These are phyloP conservation scores for Spinellus fusiger DNA, from an alignment of 192 early-diverging fungal species.

Conservation along the genomic window DNA sequence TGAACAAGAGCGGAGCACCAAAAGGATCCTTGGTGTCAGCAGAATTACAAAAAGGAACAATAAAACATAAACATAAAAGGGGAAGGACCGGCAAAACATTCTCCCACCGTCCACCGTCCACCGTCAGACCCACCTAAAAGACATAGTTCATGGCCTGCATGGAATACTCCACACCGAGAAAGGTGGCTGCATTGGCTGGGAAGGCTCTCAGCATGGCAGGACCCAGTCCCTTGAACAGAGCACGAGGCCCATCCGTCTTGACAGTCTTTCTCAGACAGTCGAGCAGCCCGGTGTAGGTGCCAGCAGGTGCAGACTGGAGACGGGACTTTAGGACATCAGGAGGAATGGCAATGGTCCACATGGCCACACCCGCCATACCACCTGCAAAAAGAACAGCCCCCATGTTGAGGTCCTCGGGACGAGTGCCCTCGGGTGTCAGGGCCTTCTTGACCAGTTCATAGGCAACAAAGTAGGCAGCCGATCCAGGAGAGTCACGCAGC, in stretches of 20 bases:
- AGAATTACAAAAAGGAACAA: too few relatives aligned
- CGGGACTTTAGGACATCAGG: constrained; percentile 91
- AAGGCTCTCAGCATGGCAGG: constrained; percentile 87
- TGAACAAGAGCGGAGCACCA: too few relatives aligned
- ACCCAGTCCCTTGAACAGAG: constrained; percentile 83
- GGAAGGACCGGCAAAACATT: too few relatives aligned
- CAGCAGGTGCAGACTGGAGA: constrained; percentile 81
- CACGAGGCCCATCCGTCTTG: constrained; percentile 61
- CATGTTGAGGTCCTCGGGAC: constrained; percentile 69
- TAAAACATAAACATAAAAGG: too few relatives aligned
- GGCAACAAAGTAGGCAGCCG: constrained; percentile 88
- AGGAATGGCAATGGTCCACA: constrained; percentile 94
- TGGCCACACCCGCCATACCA: constrained; percentile 96
- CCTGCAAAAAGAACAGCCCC: constrained; percentile 89
- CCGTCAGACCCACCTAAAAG: constrained; percentile 22
- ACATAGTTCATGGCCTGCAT: constrained; percentile 43
- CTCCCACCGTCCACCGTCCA: neutral
- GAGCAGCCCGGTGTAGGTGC: constrained; percentile 72
- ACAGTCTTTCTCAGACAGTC: constrained; percentile 58
- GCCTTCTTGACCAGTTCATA: constrained; percentile 83
- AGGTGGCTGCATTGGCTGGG: constrained; percentile 77
- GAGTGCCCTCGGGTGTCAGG: constrained; percentile 58
- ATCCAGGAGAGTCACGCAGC: constrained; percentile 88
- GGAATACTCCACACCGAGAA: constrained; percentile 58
- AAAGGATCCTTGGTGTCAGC: too few relatives aligned